Evolutionary conservation across 1,284 basidiomycete genomes (phyloP).

Genomic region (Cutaneotrichosporon spelunceum): DNA sequence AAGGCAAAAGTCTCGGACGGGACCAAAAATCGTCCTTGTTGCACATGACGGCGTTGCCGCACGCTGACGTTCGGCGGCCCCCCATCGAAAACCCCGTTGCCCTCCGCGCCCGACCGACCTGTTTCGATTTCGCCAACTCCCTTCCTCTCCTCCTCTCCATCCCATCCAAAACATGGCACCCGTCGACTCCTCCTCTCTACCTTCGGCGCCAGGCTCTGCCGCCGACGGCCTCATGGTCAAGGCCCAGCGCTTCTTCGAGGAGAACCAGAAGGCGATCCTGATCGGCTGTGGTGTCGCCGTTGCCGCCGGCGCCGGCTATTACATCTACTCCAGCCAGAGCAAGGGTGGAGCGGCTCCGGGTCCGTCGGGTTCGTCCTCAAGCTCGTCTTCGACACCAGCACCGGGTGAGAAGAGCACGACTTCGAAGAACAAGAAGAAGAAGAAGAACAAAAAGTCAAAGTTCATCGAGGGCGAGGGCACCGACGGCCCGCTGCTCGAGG

Average conservation of each 20-base stretch:
- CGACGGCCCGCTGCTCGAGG: constrained; percentile 73
- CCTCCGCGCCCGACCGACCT: not conserved
- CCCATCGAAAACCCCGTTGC: not conserved
- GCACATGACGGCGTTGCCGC: not conserved
- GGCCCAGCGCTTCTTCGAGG: constrained; percentile 48
- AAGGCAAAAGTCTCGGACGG: not conserved
- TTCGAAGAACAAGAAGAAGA: constrained; percentile 58
- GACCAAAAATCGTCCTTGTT: not conserved
- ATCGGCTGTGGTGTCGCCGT: constrained; percentile 64
- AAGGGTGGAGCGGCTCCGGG: constrained; percentile 19
- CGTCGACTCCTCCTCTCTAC: constrained; percentile 13
- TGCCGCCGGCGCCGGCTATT: constrained; percentile 73
- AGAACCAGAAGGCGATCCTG: constrained; percentile 47
- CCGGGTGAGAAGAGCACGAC: constrained; percentile 39
- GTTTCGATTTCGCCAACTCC: not conserved
- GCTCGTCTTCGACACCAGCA: constrained; percentile 31
- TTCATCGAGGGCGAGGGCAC: constrained; percentile 45
- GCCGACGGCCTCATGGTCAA: constrained; percentile 34
- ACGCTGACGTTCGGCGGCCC: constrained; percentile 1
- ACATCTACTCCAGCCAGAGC: constrained; percentile 54
- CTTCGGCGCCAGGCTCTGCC: constrained; percentile 23
- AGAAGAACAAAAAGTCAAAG: constrained; percentile 52
- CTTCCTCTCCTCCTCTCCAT: not conserved
- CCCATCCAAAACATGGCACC: constrained; percentile 25
- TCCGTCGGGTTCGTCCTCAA: constrained; percentile 1